Percentiles rank a stretch among this genome's conserved stretches.
phyloP scores from a whole-genome alignment of 2,329 filamentous ascomycete species.

The Cladophialophora chaetospira region DNA sequence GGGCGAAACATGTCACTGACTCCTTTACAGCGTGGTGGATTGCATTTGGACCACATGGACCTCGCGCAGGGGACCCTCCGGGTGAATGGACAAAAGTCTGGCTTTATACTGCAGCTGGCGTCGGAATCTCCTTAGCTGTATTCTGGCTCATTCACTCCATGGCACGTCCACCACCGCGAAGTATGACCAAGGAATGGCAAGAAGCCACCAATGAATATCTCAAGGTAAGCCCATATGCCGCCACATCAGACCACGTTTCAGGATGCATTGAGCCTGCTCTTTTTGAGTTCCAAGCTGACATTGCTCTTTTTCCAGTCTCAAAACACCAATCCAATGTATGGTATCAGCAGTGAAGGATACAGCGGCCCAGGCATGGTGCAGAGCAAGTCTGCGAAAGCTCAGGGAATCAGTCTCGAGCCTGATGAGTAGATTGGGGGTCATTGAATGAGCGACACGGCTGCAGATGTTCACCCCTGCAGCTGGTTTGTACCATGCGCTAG shows the following conservation, averaged over 20 bases:
- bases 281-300: conserved; percentile 15
- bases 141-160: conserved; percentile 73
- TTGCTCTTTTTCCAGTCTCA: conserved; percentile 61
- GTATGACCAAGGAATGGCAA: conserved; percentile 97
- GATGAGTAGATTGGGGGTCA: conserved; percentile 25
- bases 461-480: not conserved
- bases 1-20: conserved; percentile 32
- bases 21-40: conserved; percentile 85
- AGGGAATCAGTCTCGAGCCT: conserved; percentile 31
- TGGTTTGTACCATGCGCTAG: conserved; percentile 23
- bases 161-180: conserved; percentile 72
- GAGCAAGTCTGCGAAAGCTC: conserved; percentile 49
- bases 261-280: not conserved
- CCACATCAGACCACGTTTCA: not conserved
- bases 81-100: conserved; percentile 81
- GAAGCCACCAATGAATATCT: conserved; percentile 93
- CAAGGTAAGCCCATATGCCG: conserved; percentile 60
- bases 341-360: conserved; percentile 78
- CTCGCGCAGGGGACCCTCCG: conserved; percentile 78
- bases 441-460: not conserved
- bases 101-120: conserved; percentile 69
- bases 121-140: conserved; percentile 67
- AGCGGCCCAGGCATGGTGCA: conserved; percentile 77
- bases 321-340: conserved; percentile 83
- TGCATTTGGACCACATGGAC: conserved; percentile 94